Conservation (phyloP, 2,329 filamentous ascomycete species). For the Aureobasidium zeae region DNA sequence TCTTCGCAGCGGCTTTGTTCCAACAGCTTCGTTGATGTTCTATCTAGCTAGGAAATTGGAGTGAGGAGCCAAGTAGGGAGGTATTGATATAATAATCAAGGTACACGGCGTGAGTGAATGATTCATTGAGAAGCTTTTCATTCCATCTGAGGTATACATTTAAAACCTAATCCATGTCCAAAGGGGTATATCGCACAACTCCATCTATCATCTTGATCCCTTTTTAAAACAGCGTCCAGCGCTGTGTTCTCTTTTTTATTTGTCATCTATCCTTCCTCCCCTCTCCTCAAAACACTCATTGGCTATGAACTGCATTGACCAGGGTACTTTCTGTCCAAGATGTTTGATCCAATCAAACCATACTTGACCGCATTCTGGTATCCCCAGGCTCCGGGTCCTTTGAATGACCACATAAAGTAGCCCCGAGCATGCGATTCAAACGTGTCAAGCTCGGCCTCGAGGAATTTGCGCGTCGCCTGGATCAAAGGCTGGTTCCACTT, state of each 20-base stretch:
- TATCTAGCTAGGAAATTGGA: too few relatives aligned
- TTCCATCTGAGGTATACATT: too few relatives aligned
- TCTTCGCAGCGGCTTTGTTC: too few relatives aligned
- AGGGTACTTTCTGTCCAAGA: conserved; percentile 26
- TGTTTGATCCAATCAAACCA: conserved; percentile 32
- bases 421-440: conserved; percentile 34
- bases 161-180: conserved; percentile 15
- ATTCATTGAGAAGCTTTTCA: too few relatives aligned
- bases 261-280: background rate
- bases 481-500: conserved; percentile 30
- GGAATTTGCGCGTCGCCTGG: conserved; percentile 31
- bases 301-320: conserved; percentile 21
- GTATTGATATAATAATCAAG: too few relatives aligned
- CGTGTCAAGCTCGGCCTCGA: conserved; percentile 38
- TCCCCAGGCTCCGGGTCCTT: conserved; percentile 35
- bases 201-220: too few relatives aligned
- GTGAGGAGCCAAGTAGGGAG: too few relatives aligned
- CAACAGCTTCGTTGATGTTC: too few relatives aligned
- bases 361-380: conserved; percentile 33
- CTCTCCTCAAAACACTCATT: too few relatives aligned
- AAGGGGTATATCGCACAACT: conserved; percentile 15
- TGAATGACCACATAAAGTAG: conserved; percentile 38
- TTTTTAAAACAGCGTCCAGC: conserved; percentile 11
- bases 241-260: conserved; percentile 8
- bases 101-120: too few relatives aligned